Evolutionary conservation across 2,329 filamentous ascomycete species (phyloP), one percentile per base, ranked within the genome.

Genomic region (Sarocladiaceae sp.): DNA sequence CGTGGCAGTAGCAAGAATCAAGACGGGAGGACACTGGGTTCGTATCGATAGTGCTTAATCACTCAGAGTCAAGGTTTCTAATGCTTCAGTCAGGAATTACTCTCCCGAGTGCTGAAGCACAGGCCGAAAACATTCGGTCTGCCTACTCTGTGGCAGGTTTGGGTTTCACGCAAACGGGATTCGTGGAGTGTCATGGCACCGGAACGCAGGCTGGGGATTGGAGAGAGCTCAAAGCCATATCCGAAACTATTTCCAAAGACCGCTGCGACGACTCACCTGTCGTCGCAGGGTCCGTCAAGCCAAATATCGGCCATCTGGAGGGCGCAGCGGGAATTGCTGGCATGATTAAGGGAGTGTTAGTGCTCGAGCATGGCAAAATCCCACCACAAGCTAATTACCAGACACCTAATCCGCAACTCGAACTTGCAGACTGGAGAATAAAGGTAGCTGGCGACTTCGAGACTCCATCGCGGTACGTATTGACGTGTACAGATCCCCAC

Each of bases 151-250:
- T 66, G 13, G 71, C 73, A 0, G 74, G 70, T 1, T 66, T 80
- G 3, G 61, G 69, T 31, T 71, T 72, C 31, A 55, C 62, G 2
- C 67, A 76, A 35, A 82, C 78, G 0, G 72, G 64, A 0, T 83
- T 76, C 52, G 74, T 82, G 44, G 80, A 83, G 59, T 80, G 78
- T 31, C 79, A 79, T 56, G 82, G 82, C 3, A 85, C 81, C 0
- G 82, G 82, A 3, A 85, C 82, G 0, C 73, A 76, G 31, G 78
- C 76, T 2, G 80, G 81, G 6, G 78, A 82, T 55, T 70, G 70
- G 58, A 68, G 74, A 54, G 77, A 80, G 55, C 65, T 77, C 2
- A 70, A 71, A 35, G 29, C 47, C 5, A 37, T 50, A 25, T 36
- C 29, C 12, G 25, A 37, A 37, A 37, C 33, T 3, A 6, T 50